Percentiles rank a stretch among this genome's conserved stretches.
Conservation (phyloP, 176 grass and related monocot species). For the Otatea glauca region DNA sequence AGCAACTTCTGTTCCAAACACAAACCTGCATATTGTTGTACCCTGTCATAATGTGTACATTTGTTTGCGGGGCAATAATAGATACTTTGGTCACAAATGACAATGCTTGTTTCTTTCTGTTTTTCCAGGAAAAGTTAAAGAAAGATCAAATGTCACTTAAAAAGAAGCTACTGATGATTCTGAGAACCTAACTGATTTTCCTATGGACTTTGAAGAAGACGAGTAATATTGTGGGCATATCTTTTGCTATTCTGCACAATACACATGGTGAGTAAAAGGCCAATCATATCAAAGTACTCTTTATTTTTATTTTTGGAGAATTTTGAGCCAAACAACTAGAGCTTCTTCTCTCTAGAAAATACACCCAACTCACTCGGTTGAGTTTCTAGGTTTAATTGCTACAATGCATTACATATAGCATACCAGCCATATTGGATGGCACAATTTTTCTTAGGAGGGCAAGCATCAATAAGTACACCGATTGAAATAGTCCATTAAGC, state of each 20-base stretch:
- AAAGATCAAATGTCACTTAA: slow-evolving; percentile 67
- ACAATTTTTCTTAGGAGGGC: slow-evolving; percentile 22
- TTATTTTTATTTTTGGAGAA: background rate
- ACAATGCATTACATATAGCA: slow-evolving; percentile 18
- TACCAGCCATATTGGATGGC: slow-evolving; percentile 28
- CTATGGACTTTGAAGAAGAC: slow-evolving; percentile 85
- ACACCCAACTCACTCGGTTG: background rate
- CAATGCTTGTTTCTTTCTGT: slow-evolving; percentile 23
- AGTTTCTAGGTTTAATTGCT: slow-evolving; percentile 19
- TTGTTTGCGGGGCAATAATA: background rate
- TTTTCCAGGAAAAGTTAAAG: slow-evolving; percentile 72
- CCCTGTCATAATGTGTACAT: background rate
- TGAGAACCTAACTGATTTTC: slow-evolving; percentile 79
- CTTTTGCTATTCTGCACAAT: slow-evolving; percentile 5
- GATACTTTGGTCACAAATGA: slow-evolving; percentile 19
- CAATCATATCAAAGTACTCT: slow-evolving; percentile 17
- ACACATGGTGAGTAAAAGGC: slow-evolving; percentile 40
- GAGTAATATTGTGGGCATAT: slow-evolving; percentile 44
- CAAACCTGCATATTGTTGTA: background rate
- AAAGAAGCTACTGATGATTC: slow-evolving; percentile 80
- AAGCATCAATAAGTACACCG: slow-evolving; percentile 17
- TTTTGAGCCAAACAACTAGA: slow-evolving; percentile 3
- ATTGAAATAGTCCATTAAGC: slow-evolving; percentile 36
- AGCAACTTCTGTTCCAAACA: slow-evolving; percentile 18
- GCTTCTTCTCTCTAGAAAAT: slow-evolving; percentile 26